These are phyloP conservation scores for Trichoderma brevicompactum DNA, from an alignment of 2,329 filamentous ascomycete species.

Conservation along the genomic window DNA sequence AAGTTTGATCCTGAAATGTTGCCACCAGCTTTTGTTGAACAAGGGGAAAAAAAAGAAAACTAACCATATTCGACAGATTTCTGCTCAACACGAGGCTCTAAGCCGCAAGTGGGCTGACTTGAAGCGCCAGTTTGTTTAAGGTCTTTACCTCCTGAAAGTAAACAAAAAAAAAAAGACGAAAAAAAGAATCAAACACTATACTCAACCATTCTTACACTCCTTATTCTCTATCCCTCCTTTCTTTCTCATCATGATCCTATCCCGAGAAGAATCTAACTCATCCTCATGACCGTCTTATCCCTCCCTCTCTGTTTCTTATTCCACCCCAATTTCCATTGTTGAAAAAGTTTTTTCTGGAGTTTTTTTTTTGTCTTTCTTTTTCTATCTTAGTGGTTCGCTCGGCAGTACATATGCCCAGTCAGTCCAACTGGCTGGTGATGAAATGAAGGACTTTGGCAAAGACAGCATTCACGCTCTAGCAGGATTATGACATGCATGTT, in stretches of 20 bases:
- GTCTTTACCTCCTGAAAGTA: background rate
- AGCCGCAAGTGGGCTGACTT: slow-evolving; percentile 79
- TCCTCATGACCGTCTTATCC: background rate
- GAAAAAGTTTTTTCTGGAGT: slow-evolving; percentile 26
- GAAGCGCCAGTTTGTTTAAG: slow-evolving; percentile 59
- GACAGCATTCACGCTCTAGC: slow-evolving; percentile 21
- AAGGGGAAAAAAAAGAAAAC: slow-evolving; percentile 16
- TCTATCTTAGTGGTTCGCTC: slow-evolving; percentile 2
- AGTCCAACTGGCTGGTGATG: slow-evolving; percentile 19
- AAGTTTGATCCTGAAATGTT: slow-evolving; percentile 45
- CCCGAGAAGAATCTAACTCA: background rate
- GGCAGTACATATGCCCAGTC: slow-evolving; percentile 19
- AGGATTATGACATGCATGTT: slow-evolving; percentile 28
- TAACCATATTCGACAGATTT: slow-evolving; percentile 57
- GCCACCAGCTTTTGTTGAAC: slow-evolving; percentile 27
- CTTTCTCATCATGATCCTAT: slow-evolving; percentile 21
- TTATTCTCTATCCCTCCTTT: background rate
- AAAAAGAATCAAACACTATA: background rate
- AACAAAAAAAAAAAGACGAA: background rate
- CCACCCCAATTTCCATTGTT: background rate
- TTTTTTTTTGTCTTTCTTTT: slow-evolving; percentile 2
- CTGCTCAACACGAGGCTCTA: slow-evolving; percentile 71
- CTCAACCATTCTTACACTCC: slow-evolving; percentile 14
- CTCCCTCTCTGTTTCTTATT: slow-evolving; percentile 1
- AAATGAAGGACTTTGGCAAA: slow-evolving; percentile 25